These are phyloP conservation scores for Leucocoprinus sp. DNA, from an alignment of 768 basidiomycete species.

Conservation along the genomic window DNA sequence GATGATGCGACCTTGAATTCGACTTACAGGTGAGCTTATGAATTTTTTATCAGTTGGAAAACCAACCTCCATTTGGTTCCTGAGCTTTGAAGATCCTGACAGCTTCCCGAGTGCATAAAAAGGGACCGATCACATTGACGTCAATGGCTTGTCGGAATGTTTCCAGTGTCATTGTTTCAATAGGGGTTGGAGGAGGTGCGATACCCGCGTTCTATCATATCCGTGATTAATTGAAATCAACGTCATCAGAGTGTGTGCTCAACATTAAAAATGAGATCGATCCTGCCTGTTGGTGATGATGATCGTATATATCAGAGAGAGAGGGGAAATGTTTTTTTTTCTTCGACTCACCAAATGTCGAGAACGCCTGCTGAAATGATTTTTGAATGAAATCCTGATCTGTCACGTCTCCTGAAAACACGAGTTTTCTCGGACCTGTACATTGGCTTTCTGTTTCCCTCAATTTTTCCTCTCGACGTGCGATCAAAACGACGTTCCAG, in stretches of 20 bases:
- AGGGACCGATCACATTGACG: conserved; percentile 65
- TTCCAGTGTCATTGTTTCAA: conserved; percentile 55
- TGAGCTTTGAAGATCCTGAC: conserved; percentile 68
- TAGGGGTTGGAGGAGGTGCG: conserved; percentile 34
- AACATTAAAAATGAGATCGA: conserved; percentile 80
- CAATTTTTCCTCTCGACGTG: conserved; percentile 49
- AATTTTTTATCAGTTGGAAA: background rate
- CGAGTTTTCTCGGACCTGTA: conserved; percentile 25
- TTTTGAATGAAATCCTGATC: conserved; percentile 52
- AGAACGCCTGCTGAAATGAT: conserved; percentile 47
- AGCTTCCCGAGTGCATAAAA: conserved; percentile 73
- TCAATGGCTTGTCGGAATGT: conserved; percentile 58
- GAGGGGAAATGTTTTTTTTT: background rate
- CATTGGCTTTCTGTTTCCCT: conserved; percentile 46
- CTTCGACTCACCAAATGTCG: conserved; percentile 43
- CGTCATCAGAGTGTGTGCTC: conserved; percentile 15
- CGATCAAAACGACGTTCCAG: conserved; percentile 63
- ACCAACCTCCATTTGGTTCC: conserved; percentile 58
- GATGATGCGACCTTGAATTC: conserved; percentile 56
- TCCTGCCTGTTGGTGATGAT: conserved; percentile 33
- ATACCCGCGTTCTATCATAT: conserved; percentile 71
- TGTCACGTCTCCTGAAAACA: conserved; percentile 57
- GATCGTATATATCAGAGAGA: too few species aligned
- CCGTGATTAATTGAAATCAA: background rate
- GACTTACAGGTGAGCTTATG: background rate